Base-by-base conservation (phyloP, 192 early-diverging fungal species). In the Coemansia sp. region DNA sequence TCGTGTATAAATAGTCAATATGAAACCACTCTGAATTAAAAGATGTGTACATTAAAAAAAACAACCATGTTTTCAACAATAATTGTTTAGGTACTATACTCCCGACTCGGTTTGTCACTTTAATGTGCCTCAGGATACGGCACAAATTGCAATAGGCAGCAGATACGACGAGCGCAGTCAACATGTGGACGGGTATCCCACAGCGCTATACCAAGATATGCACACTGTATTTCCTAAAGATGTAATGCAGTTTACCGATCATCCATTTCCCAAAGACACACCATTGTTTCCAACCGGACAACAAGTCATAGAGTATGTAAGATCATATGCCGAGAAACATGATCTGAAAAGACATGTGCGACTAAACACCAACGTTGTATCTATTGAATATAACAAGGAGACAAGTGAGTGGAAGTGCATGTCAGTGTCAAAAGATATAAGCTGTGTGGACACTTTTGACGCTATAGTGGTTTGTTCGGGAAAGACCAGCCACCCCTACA, bases 11-110 rank as follows among this genome's bases (percentile, higher is more conserved):
- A n/a, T n/a, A n/a, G n/a, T n/a, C n/a, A n/a, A n/a, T n/a, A n/a
- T n/a, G n/a, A n/a, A n/a, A n/a, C n/a, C n/a, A n/a, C n/a, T n/a
- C n/a, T n/a, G n/a, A n/a, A n/a, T n/a, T n/a, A n/a, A n/a, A n/a
- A n/a, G n/a, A n/a, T n/a, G n/a, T n/a, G n/a, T n/a, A n/a, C n/a
- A n/a, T n/a, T n/a, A n/a, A n/a, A n/a, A n/a, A n/a, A n/a, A n/a
- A n/a, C n/a, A n/a, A n/a, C n/a, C n/a, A n/a, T n/a, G n/a, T n/a
- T n/a, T n/a, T n/a, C n/a, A n/a, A n/a, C n/a, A n/a, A n/a, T n/a
- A n/a, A n/a, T n/a, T n/a, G n/a, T n/a, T 19, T 57, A 79, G 77
- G 78, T 63, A 62, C 17, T 79, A 79, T 23, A 70, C 81, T n/a
- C 44, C 68, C 7, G 54, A 71, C n/a, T 45, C 55, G 1, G 48